Evolutionary conservation across 768 basidiomycete genomes (phyloP), one percentile per base, ranked within the genome.

Genomic region (Hygrophoropsis aurantiaca): DNA sequence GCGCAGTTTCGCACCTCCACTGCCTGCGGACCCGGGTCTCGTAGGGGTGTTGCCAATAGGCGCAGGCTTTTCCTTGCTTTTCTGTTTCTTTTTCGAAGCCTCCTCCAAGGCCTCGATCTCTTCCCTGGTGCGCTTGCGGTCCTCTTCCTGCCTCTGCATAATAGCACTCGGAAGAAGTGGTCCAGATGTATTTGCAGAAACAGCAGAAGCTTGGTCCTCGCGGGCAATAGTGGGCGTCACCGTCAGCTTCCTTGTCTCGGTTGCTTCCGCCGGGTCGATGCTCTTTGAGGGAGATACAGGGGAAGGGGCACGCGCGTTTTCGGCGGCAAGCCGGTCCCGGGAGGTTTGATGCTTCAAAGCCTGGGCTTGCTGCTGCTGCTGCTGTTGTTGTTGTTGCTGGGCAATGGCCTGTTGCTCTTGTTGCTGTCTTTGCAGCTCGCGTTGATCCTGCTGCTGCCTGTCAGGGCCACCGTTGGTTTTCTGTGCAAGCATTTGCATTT

Each of bases 161-260:
- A 70, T 58, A 16, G 64, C 62, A 51, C 71, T 77, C 13, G 74
- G 66, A 18, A 67, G 62, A 26, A 72, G 39, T 4, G 70, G 64
- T 8, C 52, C 66, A 47, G 25, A 40, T 39, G 44, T 19, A 45
- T 34, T 49, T 60, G 55, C 13, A 40, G 32, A 19, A 11, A 47
- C 39, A n/a, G n/a, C n/a, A 27, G 48, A 39, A 9, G 40, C 56
- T 24, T 68, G 74, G 24, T 67, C 74, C 15, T 80, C 81, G 13
- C 86, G 83, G 10, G 82, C 87, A 18, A 94, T 81, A 2, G 78
- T 72, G 1, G 93, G 93, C 0, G 91, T 94, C 47, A 80, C 82
- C 9, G 82, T 85, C 45, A 93, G 71, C 54, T 88, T 84, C 45
- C 79, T 78, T 5, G 92, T 93, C 59, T 90, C 93, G 2, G 71